phyloP scores from a whole-genome alignment of 257 asterid species.

The Gentiana macrophylla region DNA sequence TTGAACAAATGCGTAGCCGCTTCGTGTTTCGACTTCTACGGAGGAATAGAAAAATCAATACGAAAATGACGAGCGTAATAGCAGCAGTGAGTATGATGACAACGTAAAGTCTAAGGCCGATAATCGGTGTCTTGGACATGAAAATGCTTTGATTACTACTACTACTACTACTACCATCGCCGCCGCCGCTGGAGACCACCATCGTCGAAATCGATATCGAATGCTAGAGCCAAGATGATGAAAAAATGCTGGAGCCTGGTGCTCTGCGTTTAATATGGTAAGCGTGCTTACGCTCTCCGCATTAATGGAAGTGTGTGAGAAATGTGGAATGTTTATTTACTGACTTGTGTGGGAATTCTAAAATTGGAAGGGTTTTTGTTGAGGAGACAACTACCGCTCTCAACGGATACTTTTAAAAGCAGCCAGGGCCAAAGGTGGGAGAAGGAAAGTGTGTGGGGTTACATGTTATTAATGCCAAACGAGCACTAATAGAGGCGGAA shows the following conservation, averaged over 20 bases:
- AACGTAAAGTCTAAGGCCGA: slow-evolving; percentile 59
- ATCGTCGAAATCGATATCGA: no score
- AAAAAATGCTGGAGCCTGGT: background rate
- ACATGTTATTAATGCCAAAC: background rate
- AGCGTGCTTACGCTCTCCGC: no score
- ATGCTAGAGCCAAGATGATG: background rate
- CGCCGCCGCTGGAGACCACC: no score
- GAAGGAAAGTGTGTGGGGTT: background rate
- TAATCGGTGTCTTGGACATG: slow-evolving; percentile 49
- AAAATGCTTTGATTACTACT: slow-evolving; percentile 22
- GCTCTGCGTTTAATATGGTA: background rate
- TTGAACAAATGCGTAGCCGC: slow-evolving; percentile 31
- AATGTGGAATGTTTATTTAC: no score
- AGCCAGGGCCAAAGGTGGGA: background rate
- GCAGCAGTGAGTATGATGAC: slow-evolving; percentile 40
- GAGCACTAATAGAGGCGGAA: no score
- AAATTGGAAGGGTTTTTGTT: no score
- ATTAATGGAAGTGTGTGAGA: no score
- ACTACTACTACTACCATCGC: slow-evolving; percentile 7
- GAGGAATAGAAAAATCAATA: slow-evolving; percentile 32
- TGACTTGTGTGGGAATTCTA: no score
- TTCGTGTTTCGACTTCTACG: slow-evolving; percentile 32
- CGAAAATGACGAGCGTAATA: slow-evolving; percentile 32
- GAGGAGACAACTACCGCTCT: background rate
- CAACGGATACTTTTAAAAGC: slow-evolving; percentile 8